phyloP scores from a whole-genome alignment of 1,139 yeast genomes.

The Williopsis jadinii region DNA sequence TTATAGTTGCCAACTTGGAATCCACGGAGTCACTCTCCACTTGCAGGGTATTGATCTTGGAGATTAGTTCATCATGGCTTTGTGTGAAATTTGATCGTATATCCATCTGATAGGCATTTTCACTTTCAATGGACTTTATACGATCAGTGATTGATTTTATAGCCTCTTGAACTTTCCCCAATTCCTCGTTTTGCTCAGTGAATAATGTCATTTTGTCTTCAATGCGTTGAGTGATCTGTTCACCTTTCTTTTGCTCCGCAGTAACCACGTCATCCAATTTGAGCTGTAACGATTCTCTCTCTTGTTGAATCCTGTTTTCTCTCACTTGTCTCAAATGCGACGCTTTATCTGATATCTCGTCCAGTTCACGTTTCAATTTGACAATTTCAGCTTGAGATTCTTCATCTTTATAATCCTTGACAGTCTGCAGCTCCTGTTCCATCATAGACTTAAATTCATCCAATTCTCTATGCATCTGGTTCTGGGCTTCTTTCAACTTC shows the following conservation, averaged over 20 bases:
- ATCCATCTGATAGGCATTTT: conserved; percentile 3
- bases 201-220: conserved; percentile 5
- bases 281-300: conserved; percentile 4
- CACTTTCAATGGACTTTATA: neutral
- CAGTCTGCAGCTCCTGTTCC: conserved; percentile 7
- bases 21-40: conserved; percentile 5
- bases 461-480: conserved; percentile 8
- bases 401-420: conserved; percentile 7
- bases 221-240: conserved; percentile 8
- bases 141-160: conserved; percentile 1
- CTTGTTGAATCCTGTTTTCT: conserved; percentile 3
- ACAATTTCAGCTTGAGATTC: conserved; percentile 8
- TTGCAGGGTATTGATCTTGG: conserved; percentile 5
- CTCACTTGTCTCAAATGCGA: too few species aligned
- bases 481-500: conserved; percentile 13
- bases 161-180: neutral
- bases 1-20: neutral
- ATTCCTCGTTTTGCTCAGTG: conserved; percentile 1
- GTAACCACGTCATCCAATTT: conserved; percentile 4
- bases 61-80: conserved; percentile 1
- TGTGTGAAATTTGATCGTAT: neutral
- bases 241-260: conserved; percentile 12
- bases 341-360: neutral
- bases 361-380: conserved; percentile 6
- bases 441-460: conserved; percentile 12